Evolutionary conservation across 768 basidiomycete genomes (phyloP), one percentile per base, ranked within the genome.

Genomic region (Dioszegia crocea): DNA sequence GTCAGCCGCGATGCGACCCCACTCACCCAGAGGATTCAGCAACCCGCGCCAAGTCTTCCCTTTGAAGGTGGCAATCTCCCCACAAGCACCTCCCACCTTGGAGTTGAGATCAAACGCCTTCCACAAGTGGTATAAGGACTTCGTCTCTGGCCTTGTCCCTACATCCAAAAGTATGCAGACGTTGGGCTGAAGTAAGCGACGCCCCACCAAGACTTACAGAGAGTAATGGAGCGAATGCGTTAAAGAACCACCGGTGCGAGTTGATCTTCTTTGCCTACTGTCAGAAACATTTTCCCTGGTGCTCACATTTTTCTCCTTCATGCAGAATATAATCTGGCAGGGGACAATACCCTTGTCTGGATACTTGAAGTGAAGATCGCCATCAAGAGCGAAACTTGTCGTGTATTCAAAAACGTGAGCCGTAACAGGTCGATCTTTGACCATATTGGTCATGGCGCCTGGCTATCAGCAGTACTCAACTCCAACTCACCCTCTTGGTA

Each of bases 221-320:
- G 27, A 97, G 77, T 74, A 93, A 80, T 0, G 86, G 82, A 0
- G 84, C 88, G 73, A 97, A 89, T 0, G 91, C 93, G 73, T 96
- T 97, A 78, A 98, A 96, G 77, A 93, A 94, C 93, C 93, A 97
- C 47, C 93, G 81, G 69, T 96, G 92, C 46, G 88, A 89, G 75
- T 96, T 97, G 72, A 97, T 93, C 80, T 97, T 96, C 81, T 93
- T 92, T 73, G 90, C 87, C 73, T 67, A 43, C 16, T 19, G 48
- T 61, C 53, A 63, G 64, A 17, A 21, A 2, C 30, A 9, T 24
- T 24, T 1, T 14, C 17, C 11, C 5, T 17, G n/a, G 0, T 17
- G 58, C 71, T 55, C 31, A 73, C 71, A 50, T 94, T 97, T 80
- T 85, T 88, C 80, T 93, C 91, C 80, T 80, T 80, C 61, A 81